phyloP scores from a whole-genome alignment of 1,284 basidiomycete genomes.

The Ustilago loliicola region DNA sequence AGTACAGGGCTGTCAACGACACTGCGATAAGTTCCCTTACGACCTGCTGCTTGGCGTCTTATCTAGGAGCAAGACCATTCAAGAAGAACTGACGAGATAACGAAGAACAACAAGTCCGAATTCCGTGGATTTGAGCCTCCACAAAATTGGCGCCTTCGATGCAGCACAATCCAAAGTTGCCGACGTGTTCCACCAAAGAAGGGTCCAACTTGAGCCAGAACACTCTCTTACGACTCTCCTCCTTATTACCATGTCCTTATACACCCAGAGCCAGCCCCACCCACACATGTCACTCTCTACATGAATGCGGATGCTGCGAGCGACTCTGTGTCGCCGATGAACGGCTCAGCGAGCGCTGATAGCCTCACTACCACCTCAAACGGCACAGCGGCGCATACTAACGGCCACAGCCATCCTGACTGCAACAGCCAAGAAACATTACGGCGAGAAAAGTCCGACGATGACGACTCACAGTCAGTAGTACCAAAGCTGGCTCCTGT shows the following conservation, averaged over 20 bases:
- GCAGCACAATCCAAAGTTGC: slow-evolving; percentile 10
- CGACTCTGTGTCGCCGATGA: slow-evolving; percentile 10
- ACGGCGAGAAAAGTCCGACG: slow-evolving; percentile 6
- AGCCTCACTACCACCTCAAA: not conserved
- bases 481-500: not conserved
- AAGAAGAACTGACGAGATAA: slow-evolving; percentile 22
- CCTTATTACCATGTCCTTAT: slow-evolving; percentile 1
- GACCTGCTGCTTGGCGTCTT: not conserved
- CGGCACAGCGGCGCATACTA: not conserved
- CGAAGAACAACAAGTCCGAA: slow-evolving; percentile 17
- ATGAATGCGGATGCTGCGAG: slow-evolving; percentile 22
- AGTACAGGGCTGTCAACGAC: not conserved
- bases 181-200: slow-evolving; percentile 8
- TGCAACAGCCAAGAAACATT: slow-evolving; percentile 35
- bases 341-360: not conserved
- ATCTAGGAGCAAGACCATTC: not conserved
- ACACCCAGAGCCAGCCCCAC: not conserved
- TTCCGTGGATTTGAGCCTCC: slow-evolving; percentile 29
- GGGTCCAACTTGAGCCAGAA: not conserved
- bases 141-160: slow-evolving; percentile 3
- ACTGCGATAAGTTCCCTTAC: not conserved
- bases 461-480: not conserved
- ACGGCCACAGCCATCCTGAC: not conserved
- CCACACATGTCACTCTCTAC: slow-evolving; percentile 21
- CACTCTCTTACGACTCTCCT: not conserved